A percentile compares a stretch with the other conserved stretches of the same genome.
phyloP scores from a whole-genome alignment of 139 green algal species.

The Chlamydomonas asymmetrica region DNA sequence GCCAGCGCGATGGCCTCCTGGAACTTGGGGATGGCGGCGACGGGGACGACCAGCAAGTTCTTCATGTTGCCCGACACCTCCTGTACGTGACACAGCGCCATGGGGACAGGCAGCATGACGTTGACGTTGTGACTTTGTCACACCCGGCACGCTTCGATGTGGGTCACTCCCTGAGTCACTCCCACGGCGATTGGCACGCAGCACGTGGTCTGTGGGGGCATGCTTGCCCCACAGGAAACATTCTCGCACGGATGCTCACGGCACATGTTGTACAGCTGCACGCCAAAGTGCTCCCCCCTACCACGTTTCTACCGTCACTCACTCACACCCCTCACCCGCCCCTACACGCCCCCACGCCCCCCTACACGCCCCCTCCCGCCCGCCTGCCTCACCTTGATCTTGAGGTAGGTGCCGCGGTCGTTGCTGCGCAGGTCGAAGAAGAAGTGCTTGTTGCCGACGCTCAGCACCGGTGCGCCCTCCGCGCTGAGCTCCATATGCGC shows the following conservation, averaged over 20 bases:
- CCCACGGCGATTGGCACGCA: too few species aligned
- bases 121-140: too few species aligned
- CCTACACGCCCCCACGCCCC: neutral
- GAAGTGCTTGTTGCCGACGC: constrained; percentile 42
- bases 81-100: too few species aligned
- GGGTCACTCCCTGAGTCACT: too few species aligned
- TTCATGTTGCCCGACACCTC: constrained; percentile 42
- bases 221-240: too few species aligned
- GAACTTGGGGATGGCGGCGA: constrained; percentile 30
- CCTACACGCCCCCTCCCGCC: neutral
- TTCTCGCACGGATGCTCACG: too few species aligned
- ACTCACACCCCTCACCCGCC: neutral
- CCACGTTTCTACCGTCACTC: too few species aligned
- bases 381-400: neutral
- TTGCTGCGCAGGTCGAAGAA: constrained; percentile 43
- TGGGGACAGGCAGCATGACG: too few species aligned
- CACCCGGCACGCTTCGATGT: too few species aligned
- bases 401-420: constrained; percentile 33
- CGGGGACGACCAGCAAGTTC: constrained; percentile 39
- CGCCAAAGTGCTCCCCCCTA: too few species aligned
- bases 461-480: constrained; percentile 40
- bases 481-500: constrained; percentile 32
- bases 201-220: too few species aligned
- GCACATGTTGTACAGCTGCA: too few species aligned
- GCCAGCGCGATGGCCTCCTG: constrained; percentile 36